Evolutionary conservation across 2,329 filamentous ascomycete species (phyloP), one percentile per base, ranked within the genome.

Genomic region (Arthrobotrys conoides): DNA sequence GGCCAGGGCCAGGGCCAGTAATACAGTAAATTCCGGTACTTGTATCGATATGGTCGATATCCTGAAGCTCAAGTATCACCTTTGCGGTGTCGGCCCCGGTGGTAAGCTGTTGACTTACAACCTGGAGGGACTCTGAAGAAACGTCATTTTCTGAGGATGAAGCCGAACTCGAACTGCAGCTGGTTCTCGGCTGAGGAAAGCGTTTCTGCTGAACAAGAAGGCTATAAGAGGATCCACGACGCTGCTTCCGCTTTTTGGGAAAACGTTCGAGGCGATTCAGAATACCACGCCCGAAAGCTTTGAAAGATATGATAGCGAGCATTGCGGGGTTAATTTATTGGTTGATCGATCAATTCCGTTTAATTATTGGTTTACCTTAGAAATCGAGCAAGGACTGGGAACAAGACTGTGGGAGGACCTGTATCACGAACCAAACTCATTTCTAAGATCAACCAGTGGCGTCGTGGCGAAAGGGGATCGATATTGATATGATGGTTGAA

Each of bases 141-240:
- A 44, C 14, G 12, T 44, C 57, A 36, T 41, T 14, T n/a, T 61
- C 36, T 9, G 57, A 61, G 36, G 57, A 41, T 2, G 57, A 61
- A 27, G 33, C 57, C 18, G 57, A 61, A 27, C 14, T 20, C 14
- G 20, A n/a, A n/a, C 10, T n/a, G n/a, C n/a, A n/a, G n/a, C n/a
- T n/a, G n/a, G n/a, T n/a, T n/a, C n/a, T 18, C 24, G 20, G 12
- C 14, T 36, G 33, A 5, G 36, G 12, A 5, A 30, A 24, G n/a
- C 3, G 9, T 4, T 27, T 61, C 57, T 18, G 18, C 20, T 1
- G 5, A 44, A 27, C 30, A 9, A 22, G 53, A 59, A 46, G 44
- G 48, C 9, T 51, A 5, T 1, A 9, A 22, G 57, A 36, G 22
- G 3, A 41, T 2, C 24, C 18, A 16, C 27, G 5, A 5, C 20